Evolutionary conservation across 2,329 filamentous ascomycete genomes (phyloP).

Genomic region (Monilinia vaccinii-corymbosi): DNA sequence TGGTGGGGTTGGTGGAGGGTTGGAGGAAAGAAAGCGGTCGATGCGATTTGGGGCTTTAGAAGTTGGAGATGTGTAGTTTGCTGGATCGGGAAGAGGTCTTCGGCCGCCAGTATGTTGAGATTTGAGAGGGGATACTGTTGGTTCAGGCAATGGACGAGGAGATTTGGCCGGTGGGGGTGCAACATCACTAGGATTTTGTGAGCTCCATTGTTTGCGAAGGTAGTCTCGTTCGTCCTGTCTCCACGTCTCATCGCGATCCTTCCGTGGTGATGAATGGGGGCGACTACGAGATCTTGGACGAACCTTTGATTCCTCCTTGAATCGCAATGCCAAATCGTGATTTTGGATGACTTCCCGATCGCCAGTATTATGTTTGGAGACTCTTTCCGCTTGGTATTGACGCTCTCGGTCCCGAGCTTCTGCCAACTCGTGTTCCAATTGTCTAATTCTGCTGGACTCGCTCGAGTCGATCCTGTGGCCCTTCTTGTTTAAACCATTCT

Average conservation of each 20-base stretch:
- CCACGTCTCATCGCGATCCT: slow-evolving; percentile 37
- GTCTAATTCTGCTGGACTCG: slow-evolving; percentile 61
- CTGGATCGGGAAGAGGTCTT: slow-evolving; percentile 33
- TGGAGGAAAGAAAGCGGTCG: slow-evolving; percentile 40
- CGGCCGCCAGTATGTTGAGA: slow-evolving; percentile 28
- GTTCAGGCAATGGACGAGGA: slow-evolving; percentile 28
- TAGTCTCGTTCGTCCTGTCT: slow-evolving; percentile 43
- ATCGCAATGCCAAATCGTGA: slow-evolving; percentile 24
- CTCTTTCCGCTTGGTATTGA: slow-evolving; percentile 52
- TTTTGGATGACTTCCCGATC: slow-evolving; percentile 23
- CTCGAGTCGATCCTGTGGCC: slow-evolving; percentile 32
- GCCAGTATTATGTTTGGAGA: slow-evolving; percentile 34
- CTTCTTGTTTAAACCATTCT: slow-evolving; percentile 41
- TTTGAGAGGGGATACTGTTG: slow-evolving; percentile 19
- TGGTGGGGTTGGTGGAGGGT: slow-evolving; percentile 34
- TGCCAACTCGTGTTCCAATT: slow-evolving; percentile 68
- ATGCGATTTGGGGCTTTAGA: slow-evolving; percentile 33
- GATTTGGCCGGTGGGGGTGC: slow-evolving; percentile 19
- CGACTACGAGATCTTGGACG: slow-evolving; percentile 23
- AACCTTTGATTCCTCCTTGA: slow-evolving; percentile 25
- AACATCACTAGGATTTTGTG: slow-evolving; percentile 17
- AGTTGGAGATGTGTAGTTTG: slow-evolving; percentile 24
- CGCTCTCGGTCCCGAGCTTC: slow-evolving; percentile 58
- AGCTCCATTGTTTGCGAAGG: slow-evolving; percentile 36
- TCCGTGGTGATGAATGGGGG: slow-evolving; percentile 22